phyloP scores from a whole-genome alignment of 2,329 filamentous ascomycete genomes.

The Lecanicillium sp. region DNA sequence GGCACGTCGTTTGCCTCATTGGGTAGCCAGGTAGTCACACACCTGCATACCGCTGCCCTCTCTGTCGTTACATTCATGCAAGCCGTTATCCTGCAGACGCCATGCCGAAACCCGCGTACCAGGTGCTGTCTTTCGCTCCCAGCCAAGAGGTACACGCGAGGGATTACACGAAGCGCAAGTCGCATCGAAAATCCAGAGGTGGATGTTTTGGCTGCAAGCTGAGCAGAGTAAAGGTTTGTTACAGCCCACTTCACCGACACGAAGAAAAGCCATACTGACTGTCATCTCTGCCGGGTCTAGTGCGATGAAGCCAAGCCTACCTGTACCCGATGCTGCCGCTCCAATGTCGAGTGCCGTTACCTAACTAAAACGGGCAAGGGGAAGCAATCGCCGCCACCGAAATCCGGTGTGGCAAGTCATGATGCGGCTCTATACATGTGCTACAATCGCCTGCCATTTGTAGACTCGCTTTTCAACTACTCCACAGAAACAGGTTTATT shows the following conservation, averaged over 20 bases:
- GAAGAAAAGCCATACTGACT: not conserved
- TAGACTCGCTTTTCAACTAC: too few species aligned
- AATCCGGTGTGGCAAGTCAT: not conserved
- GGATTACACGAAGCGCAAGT: constrained; percentile 18
- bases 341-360: constrained; percentile 16
- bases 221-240: constrained; percentile 21
- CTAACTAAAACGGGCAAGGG: not conserved
- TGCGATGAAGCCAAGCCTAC: constrained; percentile 20
- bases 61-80: not conserved
- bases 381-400: not conserved
- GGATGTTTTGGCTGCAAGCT: constrained; percentile 20
- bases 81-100: not conserved
- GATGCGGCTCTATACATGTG: not conserved
- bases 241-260: not conserved
- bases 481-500: too few species aligned
- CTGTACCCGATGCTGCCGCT: constrained; percentile 19
- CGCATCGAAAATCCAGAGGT: constrained; percentile 17
- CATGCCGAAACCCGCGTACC: constrained; percentile 4
- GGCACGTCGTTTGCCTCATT: not conserved
- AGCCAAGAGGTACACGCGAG: constrained; percentile 10
- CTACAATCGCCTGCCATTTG: constrained; percentile 9
- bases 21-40: too few species aligned
- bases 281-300: constrained; percentile 7
- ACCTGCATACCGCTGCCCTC: not conserved
- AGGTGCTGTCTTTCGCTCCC: constrained; percentile 8